Evolutionary conservation across 495 filamentous ascomycete genomes (phyloP).

Genomic region (Daldinia decipiens): DNA sequence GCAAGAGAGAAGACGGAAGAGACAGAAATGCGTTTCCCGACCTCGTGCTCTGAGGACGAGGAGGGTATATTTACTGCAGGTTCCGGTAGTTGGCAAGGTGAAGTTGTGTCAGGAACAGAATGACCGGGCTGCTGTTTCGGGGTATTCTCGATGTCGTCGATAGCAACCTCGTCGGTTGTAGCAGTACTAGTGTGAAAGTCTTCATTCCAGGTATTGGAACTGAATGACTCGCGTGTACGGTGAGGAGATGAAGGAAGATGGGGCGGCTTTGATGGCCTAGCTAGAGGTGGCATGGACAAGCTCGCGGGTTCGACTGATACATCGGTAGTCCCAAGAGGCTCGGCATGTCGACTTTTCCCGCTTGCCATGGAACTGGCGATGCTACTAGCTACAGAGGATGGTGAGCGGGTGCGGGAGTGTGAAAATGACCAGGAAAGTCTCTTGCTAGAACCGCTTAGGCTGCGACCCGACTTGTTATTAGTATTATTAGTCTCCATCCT

Average conservation of each 20-base stretch:
- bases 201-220: conserved; percentile 49
- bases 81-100: conserved; percentile 56
- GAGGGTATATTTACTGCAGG: conserved; percentile 56
- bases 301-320: conserved; percentile 64
- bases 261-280: conserved; percentile 38
- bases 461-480: conserved; percentile 28
- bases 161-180: conserved; percentile 38
- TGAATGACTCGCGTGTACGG: conserved; percentile 47
- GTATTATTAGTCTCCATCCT: conserved; percentile 23
- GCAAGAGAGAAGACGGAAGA: conserved; percentile 73
- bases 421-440: conserved; percentile 44
- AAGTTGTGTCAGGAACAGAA: conserved; percentile 40
- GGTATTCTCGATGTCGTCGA: conserved; percentile 57
- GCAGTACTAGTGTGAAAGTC: conserved; percentile 34
- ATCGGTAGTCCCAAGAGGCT: conserved; percentile 59
- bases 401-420: conserved; percentile 47
- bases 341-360: conserved; percentile 65
- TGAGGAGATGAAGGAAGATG: conserved; percentile 41
- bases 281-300: conserved; percentile 69
- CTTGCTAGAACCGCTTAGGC: conserved; percentile 27
- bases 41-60: conserved; percentile 52
- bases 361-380: conserved; percentile 50
- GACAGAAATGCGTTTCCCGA: conserved; percentile 70
- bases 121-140: conserved; percentile 52
- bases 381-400: conserved; percentile 49